phyloP scores from a whole-genome alignment of 2,329 filamentous ascomycete genomes.

The Trichoderma simmonsii region DNA sequence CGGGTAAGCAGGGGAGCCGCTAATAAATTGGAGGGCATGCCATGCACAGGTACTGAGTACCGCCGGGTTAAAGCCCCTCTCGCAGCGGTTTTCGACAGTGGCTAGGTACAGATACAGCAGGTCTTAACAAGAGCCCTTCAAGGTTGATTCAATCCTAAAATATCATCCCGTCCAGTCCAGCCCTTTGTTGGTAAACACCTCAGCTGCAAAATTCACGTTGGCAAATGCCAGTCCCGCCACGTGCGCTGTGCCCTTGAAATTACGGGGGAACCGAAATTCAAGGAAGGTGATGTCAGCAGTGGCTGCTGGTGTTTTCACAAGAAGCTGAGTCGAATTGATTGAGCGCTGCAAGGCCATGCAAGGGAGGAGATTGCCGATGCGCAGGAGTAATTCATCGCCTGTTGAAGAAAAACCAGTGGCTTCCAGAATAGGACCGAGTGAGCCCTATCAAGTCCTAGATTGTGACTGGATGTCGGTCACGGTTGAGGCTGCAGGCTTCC shows the following conservation, averaged over 20 bases:
- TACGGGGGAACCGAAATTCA: slow-evolving; percentile 1
- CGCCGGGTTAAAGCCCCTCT: background rate
- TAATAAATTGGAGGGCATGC: background rate
- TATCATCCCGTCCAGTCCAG: background rate
- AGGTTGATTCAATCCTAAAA: background rate
- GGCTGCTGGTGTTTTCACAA: background rate
- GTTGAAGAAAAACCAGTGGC: background rate
- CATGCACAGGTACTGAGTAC: background rate
- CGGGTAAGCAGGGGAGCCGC: slow-evolving; percentile 5
- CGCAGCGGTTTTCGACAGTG: background rate
- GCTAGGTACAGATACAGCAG: slow-evolving; percentile 7
- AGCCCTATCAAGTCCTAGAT: background rate
- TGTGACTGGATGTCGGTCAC: background rate
- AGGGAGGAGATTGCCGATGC: background rate
- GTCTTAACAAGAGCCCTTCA: background rate
- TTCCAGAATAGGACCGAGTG: background rate
- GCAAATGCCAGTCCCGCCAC: background rate
- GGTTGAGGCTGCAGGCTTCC: background rate
- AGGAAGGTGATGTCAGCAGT: background rate
- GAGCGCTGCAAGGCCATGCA: background rate
- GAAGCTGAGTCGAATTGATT: background rate
- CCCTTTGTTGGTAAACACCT: background rate
- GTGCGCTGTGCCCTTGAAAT: background rate
- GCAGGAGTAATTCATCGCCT: background rate
- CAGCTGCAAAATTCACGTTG: background rate